A percentile compares a stretch with the other conserved stretches of the same genome.
Evolutionary conservation across 2,329 filamentous ascomycete species (phyloP).

Genomic region (Fusarium devonianum): DNA sequence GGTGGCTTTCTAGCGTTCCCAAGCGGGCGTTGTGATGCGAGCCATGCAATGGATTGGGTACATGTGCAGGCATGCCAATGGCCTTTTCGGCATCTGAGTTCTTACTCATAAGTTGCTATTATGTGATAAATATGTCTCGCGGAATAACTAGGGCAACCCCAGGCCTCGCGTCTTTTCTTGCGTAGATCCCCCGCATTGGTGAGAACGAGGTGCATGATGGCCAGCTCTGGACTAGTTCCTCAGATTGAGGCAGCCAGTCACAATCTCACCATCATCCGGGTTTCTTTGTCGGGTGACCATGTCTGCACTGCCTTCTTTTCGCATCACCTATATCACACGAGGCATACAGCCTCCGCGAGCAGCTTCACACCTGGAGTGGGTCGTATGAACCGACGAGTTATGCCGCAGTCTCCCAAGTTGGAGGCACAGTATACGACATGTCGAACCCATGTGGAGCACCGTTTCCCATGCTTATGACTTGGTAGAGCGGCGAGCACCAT

Average conservation of each 20-base stretch:
- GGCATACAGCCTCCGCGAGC: not conserved
- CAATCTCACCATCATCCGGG: not conserved
- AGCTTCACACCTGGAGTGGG: not conserved
- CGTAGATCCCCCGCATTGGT: not conserved
- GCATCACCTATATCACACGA: not conserved
- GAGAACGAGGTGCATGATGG: not conserved
- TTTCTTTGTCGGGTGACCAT: not conserved
- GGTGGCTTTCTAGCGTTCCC: no score
- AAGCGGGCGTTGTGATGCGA: no score
- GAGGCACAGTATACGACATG: conserved; percentile 13
- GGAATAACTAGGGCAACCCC: no score
- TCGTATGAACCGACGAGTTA: not conserved
- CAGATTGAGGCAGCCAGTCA: not conserved
- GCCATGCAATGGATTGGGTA: no score
- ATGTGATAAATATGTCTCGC: no score
- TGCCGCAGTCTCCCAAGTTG: not conserved
- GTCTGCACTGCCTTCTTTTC: not conserved
- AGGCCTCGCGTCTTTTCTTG: not conserved
- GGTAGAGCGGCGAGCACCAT: conserved; percentile 18
- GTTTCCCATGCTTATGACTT: conserved; percentile 28
- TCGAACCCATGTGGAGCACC: conserved; percentile 30
- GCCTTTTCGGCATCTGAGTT: no score
- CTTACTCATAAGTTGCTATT: no score
- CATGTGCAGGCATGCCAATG: no score
- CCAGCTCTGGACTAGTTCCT: not conserved